phyloP scores from a whole-genome alignment of 768 basidiomycete genomes.

The Termitomyces sp. region DNA sequence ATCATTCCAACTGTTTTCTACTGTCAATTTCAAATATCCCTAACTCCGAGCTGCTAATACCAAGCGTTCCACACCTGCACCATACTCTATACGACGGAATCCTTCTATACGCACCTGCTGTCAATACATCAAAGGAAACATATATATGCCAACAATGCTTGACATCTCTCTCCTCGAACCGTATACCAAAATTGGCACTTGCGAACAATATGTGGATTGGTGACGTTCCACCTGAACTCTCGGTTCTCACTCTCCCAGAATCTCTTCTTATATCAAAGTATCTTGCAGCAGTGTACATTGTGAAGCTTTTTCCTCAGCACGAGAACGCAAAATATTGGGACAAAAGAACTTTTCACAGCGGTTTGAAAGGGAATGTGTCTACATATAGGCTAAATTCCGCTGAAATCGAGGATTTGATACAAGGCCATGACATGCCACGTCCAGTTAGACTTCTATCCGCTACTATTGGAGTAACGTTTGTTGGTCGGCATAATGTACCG shows the following conservation, averaged over 20 bases:
- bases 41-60: too few relatives aligned
- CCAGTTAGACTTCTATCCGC: constrained; percentile 19
- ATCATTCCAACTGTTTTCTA: too few relatives aligned
- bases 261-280: constrained; percentile 27
- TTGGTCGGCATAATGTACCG: constrained; percentile 21
- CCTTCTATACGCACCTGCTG: too few relatives aligned
- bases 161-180: too few relatives aligned
- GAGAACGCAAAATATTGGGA: not conserved
- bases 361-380: constrained; percentile 31
- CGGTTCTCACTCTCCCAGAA: constrained; percentile 29
- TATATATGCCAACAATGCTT: too few relatives aligned
- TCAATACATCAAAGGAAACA: too few relatives aligned
- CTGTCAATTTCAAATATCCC: too few relatives aligned
- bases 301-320: constrained; percentile 13
- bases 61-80: too few relatives aligned
- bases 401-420: constrained; percentile 20
- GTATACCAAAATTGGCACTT: constrained; percentile 12
- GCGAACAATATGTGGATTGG: constrained; percentile 41
- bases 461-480: constrained; percentile 26
- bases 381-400: constrained; percentile 21
- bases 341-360: constrained; percentile 9
- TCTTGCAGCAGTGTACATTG: constrained; percentile 28
- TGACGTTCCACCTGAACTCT: constrained; percentile 20
- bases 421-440: constrained; percentile 23
- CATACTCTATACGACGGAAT: too few relatives aligned